Conservation (phyloP, 805 yeast genomes). For the Schwanniomyces vanrijiae region DNA sequence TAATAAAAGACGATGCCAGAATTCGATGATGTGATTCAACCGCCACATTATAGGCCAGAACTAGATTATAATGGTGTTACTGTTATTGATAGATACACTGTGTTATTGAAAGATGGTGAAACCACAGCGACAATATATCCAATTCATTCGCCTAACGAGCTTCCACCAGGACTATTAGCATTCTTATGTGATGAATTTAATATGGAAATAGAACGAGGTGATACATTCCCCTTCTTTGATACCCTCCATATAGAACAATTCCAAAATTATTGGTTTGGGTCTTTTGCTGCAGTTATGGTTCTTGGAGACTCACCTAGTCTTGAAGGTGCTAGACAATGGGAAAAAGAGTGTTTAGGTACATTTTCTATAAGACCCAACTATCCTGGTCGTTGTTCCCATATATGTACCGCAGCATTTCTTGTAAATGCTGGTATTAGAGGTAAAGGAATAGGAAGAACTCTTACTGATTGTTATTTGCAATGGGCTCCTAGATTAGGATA, state of each 20-base stretch:
- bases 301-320: constrained; percentile 66
- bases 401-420: constrained; percentile 85
- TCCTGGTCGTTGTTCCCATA: constrained; percentile 90
- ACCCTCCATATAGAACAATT: constrained; percentile 74
- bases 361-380: constrained; percentile 84
- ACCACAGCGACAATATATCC: constrained; percentile 95
- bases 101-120: constrained; percentile 80
- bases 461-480: constrained; percentile 79
- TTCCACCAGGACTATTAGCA: constrained; percentile 77
- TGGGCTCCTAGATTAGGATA: constrained; percentile 93
- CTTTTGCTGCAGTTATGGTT: constrained; percentile 74
- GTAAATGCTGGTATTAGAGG: constrained; percentile 93
- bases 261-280: constrained; percentile 83
- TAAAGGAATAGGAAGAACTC: constrained; percentile 84
- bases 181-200: constrained; percentile 91
- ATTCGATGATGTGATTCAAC: constrained; percentile 50
- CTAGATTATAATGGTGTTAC: constrained; percentile 35
- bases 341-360: constrained; percentile 86
- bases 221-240: constrained; percentile 83
- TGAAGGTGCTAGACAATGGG: constrained; percentile 72
- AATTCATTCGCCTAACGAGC: constrained; percentile 58
- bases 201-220: constrained; percentile 88
- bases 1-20: constrained; percentile 40
- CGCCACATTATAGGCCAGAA: constrained; percentile 46
- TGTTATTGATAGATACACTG: constrained; percentile 65